Conservation (phyloP, 805 yeast species). For the Suhomyces pyralidae region DNA sequence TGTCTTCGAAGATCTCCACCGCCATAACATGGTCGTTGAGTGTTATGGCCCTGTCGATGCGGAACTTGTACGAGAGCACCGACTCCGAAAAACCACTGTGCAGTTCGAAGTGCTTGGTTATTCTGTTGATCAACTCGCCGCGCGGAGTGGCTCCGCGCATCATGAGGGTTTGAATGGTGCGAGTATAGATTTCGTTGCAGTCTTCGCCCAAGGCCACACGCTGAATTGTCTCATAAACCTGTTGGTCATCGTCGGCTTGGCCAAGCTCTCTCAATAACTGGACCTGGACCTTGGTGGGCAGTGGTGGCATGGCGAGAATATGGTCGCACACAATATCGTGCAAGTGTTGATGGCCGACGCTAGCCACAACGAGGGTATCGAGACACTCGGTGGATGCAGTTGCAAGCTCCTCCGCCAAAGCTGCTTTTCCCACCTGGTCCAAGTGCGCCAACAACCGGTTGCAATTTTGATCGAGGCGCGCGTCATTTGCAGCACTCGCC, state of each 20-base stretch:
- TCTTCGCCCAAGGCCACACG: conserved; percentile 7
- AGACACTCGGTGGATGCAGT: neutral
- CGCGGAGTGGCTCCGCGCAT: conserved; percentile 13
- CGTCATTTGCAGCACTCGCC: conserved; percentile 9
- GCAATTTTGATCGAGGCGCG: neutral
- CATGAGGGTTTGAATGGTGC: conserved; percentile 17
- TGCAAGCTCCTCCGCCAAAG: neutral
- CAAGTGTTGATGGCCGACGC: neutral
- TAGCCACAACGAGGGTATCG: conserved; percentile 5
- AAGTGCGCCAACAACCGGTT: neutral
- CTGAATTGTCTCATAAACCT: neutral
- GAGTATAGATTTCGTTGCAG: conserved; percentile 12
- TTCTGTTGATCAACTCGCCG: conserved; percentile 16
- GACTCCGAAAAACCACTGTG: conserved; percentile 8
- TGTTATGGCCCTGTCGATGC: conserved; percentile 27
- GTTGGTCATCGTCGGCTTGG: neutral
- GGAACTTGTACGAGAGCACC: conserved; percentile 23
- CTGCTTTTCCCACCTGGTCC: neutral
- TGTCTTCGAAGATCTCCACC: conserved; percentile 28
- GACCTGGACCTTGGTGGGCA: neutral
- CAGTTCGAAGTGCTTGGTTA: conserved; percentile 14
- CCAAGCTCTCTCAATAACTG: neutral
- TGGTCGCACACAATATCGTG: neutral
- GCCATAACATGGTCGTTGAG: conserved; percentile 21
- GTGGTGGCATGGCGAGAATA: neutral